Base-by-base conservation (phyloP, 768 basidiomycete species). In the Clitopilus hobsonii region DNA sequence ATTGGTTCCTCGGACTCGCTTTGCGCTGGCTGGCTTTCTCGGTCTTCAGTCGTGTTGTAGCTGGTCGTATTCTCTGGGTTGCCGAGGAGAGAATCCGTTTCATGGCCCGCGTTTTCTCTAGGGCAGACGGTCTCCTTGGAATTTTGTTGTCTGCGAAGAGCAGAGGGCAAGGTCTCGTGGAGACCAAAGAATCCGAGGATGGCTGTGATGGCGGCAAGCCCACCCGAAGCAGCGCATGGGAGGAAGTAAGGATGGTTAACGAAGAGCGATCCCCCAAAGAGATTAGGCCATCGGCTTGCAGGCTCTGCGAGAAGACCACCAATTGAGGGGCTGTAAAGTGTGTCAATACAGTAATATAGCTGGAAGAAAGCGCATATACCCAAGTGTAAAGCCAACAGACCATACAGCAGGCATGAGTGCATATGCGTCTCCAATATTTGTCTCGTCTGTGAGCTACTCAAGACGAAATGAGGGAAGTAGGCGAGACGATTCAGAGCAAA, bases 181-280 rank as follows among this genome's bases (percentile, higher is more conserved):
- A 86, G 67, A 59, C 73, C 79, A 0, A 79, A 48, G 32, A 68
- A 64, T 0, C 76, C 74, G 2, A 80, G 61, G 13, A 79, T 28
- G 70, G 76, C 80, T 0, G 76, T 76, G 18, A 80, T 6, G 6
- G 70, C 65, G 0, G 80, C 69, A 60, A 79, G 77, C 0, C 77
- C 77, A 0, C 81, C 78, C 3, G 82, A 72, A 2, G 83, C 74
- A 7, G 80, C 71, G 58, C 83, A 86, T 3, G 85, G 76, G 49
- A 86, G 71, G 64, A 86, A 84, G 56, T 82, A 84, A 0, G 82
- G 82, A 51, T 75, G 76, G 27, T 69, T 56, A 2, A 57, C 63
- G 70, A 79, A 75, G 49, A 84, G 80, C 7, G 64, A 58, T 18
- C 59, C 50, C 5, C 61, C 61, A 52, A 84, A 83, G n/a, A 73